A percentile compares a stretch with the other conserved stretches of the same genome.
These are phyloP conservation scores for Dendrobium officinale DNA, from an alignment of 106 monocot species.

Conservation along the genomic window DNA sequence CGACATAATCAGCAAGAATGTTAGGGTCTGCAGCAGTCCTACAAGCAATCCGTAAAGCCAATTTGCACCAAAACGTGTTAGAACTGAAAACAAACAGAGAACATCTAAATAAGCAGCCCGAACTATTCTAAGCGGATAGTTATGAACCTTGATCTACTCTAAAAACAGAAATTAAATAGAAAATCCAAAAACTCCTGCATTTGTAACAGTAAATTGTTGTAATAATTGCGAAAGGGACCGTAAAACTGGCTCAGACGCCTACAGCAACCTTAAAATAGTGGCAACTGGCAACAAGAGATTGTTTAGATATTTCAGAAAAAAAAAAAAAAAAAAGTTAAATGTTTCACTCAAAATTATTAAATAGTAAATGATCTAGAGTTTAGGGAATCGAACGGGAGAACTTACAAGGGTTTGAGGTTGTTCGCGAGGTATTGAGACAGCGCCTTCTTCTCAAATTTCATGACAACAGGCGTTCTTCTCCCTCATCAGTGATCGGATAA, in stretches of 20 bases:
- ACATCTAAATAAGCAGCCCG: background rate
- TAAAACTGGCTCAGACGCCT: background rate
- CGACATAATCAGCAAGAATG: constrained; percentile 47
- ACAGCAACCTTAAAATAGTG: background rate
- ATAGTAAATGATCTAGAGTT: constrained; percentile 11
- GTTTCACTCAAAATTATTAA: background rate
- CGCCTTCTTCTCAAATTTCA: constrained; percentile 44
- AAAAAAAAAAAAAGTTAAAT: too few relatives aligned
- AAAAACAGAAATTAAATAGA: background rate
- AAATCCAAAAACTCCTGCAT: background rate
- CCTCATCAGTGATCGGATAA: constrained; percentile 11
- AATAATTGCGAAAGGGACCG: background rate
- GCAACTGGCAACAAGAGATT: background rate
- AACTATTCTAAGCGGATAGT: background rate
- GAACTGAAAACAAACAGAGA: background rate
- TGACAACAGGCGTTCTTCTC: constrained; percentile 7
- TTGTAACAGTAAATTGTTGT: background rate
- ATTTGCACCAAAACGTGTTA: background rate
- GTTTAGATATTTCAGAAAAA: background rate
- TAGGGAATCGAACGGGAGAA: background rate
- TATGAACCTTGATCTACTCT: background rate
- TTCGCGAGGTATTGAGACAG: constrained; percentile 36
- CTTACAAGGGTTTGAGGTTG: constrained; percentile 42
- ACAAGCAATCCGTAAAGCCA: constrained; percentile 5
- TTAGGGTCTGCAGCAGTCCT: constrained; percentile 51